Conservation (phyloP, 78 protist genomes). For the Andalucia godoyi region DNA sequence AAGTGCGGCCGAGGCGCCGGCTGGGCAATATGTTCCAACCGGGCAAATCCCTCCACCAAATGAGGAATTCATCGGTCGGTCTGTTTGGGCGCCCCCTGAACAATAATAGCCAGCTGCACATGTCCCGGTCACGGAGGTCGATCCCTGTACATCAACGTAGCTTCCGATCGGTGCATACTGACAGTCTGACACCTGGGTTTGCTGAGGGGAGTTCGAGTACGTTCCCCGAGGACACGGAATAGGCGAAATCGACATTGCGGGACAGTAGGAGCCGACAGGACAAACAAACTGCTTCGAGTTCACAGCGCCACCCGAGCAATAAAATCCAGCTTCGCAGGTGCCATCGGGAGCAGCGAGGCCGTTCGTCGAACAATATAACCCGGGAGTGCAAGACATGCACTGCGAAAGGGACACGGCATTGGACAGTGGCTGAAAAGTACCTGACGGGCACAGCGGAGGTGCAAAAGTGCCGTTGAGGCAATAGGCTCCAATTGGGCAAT, state of each 20-base stretch:
- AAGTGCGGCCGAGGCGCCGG: background rate
- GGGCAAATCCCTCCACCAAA: too few relatives aligned
- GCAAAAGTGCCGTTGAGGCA: too few relatives aligned
- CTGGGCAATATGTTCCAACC: background rate
- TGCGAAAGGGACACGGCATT: too few relatives aligned
- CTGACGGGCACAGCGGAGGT: too few relatives aligned
- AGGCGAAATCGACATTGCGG: background rate
- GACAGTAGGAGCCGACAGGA: slow-evolving; percentile 35
- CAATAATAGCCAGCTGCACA: slow-evolving; percentile 31
- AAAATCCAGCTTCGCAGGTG: slow-evolving; percentile 17
- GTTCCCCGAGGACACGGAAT: slow-evolving; percentile 12
- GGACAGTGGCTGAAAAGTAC: too few relatives aligned
- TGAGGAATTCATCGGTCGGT: too few relatives aligned
- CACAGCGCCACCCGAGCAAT: background rate
- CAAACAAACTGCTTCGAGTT: background rate
- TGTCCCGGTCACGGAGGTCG: background rate
- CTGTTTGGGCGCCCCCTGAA: slow-evolving; percentile 1
- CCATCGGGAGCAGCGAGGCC: too few relatives aligned
- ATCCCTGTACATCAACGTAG: background rate
- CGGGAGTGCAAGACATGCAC: too few relatives aligned
- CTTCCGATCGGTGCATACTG: too few relatives aligned
- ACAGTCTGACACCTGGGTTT: background rate
- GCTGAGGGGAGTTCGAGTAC: background rate
- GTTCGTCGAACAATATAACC: too few relatives aligned
- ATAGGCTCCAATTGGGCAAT: too few relatives aligned